phyloP scores from a whole-genome alignment of 768 basidiomycete species.

The Pisolithus tinctorius region DNA sequence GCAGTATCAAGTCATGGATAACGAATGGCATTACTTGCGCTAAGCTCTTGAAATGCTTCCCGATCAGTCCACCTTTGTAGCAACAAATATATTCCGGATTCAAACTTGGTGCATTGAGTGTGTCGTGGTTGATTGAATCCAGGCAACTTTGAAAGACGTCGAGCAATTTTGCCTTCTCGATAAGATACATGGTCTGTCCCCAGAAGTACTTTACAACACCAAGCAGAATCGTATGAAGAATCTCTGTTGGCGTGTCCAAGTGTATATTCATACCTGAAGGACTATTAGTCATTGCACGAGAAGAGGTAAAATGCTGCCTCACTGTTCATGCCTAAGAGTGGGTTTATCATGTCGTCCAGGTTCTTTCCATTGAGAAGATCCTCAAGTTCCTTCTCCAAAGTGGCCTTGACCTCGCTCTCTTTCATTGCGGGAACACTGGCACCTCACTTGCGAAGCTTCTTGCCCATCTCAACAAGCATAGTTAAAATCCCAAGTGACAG shows the following conservation, averaged over 20 bases:
- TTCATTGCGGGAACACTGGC: background rate
- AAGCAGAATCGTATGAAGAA: slow-evolving; percentile 16
- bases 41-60: slow-evolving; percentile 18
- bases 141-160: slow-evolving; percentile 15
- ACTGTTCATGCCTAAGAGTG: slow-evolving; percentile 1
- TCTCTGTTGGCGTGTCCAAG: background rate
- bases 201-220: slow-evolving; percentile 28
- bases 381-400: background rate
- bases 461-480: slow-evolving; percentile 1
- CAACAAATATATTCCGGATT: slow-evolving; percentile 20
- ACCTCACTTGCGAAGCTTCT: slow-evolving; percentile 1
- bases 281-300: too few relatives aligned
- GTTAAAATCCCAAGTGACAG: background rate
- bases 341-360: slow-evolving; percentile 1
- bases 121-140: slow-evolving; percentile 12
- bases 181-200: slow-evolving; percentile 8
- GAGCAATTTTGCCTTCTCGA: slow-evolving; percentile 16
- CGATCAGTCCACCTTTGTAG: slow-evolving; percentile 6
- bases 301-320: too few relatives aligned
- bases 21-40: slow-evolving; percentile 27
- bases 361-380: background rate
- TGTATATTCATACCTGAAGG: background rate
- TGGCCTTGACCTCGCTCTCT: background rate
- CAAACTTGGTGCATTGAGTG: slow-evolving; percentile 8
- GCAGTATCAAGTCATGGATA: slow-evolving; percentile 9